Evolutionary conservation across 805 yeast species (phyloP).

Genomic region (Schwanniomyces pseudopolymorphus): DNA sequence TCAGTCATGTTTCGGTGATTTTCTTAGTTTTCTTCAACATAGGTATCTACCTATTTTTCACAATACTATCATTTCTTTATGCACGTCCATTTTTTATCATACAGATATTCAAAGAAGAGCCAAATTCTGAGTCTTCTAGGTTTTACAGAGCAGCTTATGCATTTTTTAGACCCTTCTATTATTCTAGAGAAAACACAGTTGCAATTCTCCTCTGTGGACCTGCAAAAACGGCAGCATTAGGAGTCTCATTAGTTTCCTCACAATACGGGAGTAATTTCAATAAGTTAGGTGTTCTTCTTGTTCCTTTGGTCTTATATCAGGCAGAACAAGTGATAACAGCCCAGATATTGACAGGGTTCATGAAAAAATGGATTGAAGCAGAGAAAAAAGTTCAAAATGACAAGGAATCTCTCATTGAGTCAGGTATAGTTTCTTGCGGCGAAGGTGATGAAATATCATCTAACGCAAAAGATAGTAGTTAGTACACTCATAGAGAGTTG

Average conservation of each 20-base stretch:
- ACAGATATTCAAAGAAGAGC: slow-evolving; percentile 43
- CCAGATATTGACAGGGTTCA: slow-evolving; percentile 61
- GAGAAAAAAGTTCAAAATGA: slow-evolving; percentile 18
- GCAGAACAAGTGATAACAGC: slow-evolving; percentile 86
- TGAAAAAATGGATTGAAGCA: slow-evolving; percentile 66
- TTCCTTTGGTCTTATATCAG: slow-evolving; percentile 83
- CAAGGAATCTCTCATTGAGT: neutral
- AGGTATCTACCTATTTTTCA: slow-evolving; percentile 77
- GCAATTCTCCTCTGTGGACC: slow-evolving; percentile 86
- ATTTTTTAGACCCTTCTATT: slow-evolving; percentile 63
- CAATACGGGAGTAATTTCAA: slow-evolving; percentile 67
- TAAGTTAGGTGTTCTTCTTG: slow-evolving; percentile 68
- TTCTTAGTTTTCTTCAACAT: slow-evolving; percentile 80
- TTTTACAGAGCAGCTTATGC: slow-evolving; percentile 46
- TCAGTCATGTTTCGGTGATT: slow-evolving; percentile 66
- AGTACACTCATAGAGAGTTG: no score
- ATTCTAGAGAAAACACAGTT: slow-evolving; percentile 68
- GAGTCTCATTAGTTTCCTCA: slow-evolving; percentile 78
- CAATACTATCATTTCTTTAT: slow-evolving; percentile 55
- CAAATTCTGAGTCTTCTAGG: slow-evolving; percentile 44
- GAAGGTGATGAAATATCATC: neutral
- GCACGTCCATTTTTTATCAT: slow-evolving; percentile 61
- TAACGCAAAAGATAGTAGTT: neutral
- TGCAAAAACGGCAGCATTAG: slow-evolving; percentile 90
- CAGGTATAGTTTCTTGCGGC: neutral